These are phyloP conservation scores for Hypoxylon subgilvum DNA, from an alignment of 495 filamentous ascomycete species.

Conservation along the genomic window DNA sequence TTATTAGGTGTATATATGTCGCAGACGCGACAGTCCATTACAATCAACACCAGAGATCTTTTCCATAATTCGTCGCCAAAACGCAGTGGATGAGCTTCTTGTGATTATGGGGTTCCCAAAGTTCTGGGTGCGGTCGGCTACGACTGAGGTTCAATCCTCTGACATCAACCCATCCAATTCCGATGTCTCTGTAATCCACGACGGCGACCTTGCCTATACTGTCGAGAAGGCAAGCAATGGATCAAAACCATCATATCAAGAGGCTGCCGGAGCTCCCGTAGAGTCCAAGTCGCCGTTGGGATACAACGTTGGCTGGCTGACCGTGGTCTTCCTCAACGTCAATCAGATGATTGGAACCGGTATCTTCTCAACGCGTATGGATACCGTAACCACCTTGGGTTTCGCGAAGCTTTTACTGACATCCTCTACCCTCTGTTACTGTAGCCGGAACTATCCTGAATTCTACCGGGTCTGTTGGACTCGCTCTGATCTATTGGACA, in stretches of 20 bases:
- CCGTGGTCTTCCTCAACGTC: conserved; percentile 66
- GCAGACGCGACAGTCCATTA: too few species aligned
- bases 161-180: conserved; percentile 13
- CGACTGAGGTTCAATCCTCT: conserved; percentile 12
- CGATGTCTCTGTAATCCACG: conserved; percentile 38
- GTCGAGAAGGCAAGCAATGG: conserved; percentile 63
- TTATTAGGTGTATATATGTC: too few species aligned
- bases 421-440: not conserved
- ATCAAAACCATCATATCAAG: conserved; percentile 63
- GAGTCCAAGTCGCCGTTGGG: conserved; percentile 65
- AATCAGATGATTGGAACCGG: conserved; percentile 72
- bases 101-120: conserved; percentile 23
- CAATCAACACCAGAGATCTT: too few species aligned
- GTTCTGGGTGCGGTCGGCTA: conserved; percentile 14
- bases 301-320: conserved; percentile 61
- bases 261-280: conserved; percentile 67
- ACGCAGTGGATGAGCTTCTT: not conserved
- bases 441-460: conserved; percentile 61
- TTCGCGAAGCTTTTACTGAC: not conserved
- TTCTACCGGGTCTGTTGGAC: conserved; percentile 64
- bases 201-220: conserved; percentile 57
- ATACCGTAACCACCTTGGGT: not conserved
- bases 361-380: conserved; percentile 68
- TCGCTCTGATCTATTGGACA: conserved; percentile 66
- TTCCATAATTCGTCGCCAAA: too few species aligned